phyloP scores from a whole-genome alignment of 2,329 filamentous ascomycete genomes.

The Aaosphaeria pasadenensis region DNA sequence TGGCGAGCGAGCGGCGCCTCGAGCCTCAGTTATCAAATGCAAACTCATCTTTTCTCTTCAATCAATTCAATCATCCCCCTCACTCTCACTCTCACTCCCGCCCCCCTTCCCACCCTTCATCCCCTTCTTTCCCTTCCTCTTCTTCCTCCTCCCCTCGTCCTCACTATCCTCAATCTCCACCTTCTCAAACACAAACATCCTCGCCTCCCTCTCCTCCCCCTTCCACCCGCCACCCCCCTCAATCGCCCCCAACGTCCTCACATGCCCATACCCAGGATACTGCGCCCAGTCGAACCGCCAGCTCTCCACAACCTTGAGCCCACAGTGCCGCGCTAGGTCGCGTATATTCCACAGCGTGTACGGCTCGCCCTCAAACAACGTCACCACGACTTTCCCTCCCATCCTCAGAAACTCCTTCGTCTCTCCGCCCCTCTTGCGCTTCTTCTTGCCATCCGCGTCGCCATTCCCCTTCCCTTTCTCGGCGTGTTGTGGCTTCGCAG shows the following conservation, averaged over 20 bases:
- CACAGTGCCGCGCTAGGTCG: slow-evolving; percentile 77
- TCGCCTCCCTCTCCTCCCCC: slow-evolving; percentile 46
- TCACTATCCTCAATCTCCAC: slow-evolving; percentile 15
- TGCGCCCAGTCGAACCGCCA: slow-evolving; percentile 64
- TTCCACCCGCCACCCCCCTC: slow-evolving; percentile 47
- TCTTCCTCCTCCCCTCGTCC: slow-evolving; percentile 5
- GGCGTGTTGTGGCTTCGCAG: background rate
- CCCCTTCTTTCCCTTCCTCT: slow-evolving; percentile 4
- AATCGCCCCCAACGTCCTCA: slow-evolving; percentile 64
- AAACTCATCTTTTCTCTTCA: background rate
- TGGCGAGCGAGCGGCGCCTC: too few species aligned
- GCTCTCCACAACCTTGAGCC: slow-evolving; percentile 66
- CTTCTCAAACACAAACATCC: slow-evolving; percentile 47
- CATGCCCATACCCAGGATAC: slow-evolving; percentile 74
- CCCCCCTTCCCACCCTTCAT: too few species aligned
- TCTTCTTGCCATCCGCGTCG: background rate
- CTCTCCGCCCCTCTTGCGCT: background rate
- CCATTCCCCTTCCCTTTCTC: background rate
- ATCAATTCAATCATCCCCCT: slow-evolving; percentile 5
- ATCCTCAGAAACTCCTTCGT: slow-evolving; percentile 47
- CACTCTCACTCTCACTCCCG: slow-evolving; percentile 13
- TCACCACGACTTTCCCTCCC: slow-evolving; percentile 68
- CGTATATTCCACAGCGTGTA: slow-evolving; percentile 95
- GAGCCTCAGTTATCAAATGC: too few species aligned
- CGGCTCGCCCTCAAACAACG: slow-evolving; percentile 88